Conservation (phyloP, 1,284 basidiomycete species). For the Boletus subluridellus region DNA sequence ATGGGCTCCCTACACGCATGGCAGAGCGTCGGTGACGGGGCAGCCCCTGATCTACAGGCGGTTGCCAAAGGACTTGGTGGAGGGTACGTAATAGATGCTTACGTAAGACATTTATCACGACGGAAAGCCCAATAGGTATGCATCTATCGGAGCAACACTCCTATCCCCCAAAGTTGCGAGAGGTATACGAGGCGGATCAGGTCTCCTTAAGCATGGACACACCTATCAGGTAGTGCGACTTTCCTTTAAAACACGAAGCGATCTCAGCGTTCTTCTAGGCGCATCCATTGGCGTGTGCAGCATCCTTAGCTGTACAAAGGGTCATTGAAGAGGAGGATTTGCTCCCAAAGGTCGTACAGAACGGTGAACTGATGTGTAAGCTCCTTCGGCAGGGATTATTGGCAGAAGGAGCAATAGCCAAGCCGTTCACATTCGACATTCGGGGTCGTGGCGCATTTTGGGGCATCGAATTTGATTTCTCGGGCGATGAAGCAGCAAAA, state of each 20-base stretch:
- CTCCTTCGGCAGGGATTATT: constrained; percentile 55
- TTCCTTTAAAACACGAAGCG: neutral
- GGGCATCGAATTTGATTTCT: constrained; percentile 77
- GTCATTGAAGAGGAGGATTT: constrained; percentile 68
- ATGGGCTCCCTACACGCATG: constrained; percentile 84
- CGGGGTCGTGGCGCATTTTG: constrained; percentile 80
- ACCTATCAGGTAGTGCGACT: constrained; percentile 66
- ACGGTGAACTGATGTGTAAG: constrained; percentile 59
- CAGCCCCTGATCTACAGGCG: constrained; percentile 76
- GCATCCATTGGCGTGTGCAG: constrained; percentile 72
- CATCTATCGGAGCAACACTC: constrained; percentile 77
- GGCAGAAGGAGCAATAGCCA: constrained; percentile 52
- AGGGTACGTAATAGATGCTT: constrained; percentile 48
- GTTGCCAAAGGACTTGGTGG: constrained; percentile 85
- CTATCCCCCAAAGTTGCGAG: constrained; percentile 68
- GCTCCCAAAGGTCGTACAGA: constrained; percentile 58
- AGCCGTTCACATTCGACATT: constrained; percentile 69
- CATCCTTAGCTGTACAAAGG: constrained; percentile 74
- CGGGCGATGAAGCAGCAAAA: constrained; percentile 36
- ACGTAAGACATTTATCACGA: constrained; percentile 4
- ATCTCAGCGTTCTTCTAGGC: constrained; percentile 40
- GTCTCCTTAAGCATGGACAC: constrained; percentile 79
- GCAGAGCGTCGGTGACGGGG: constrained; percentile 76
- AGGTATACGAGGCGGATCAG: constrained; percentile 62
- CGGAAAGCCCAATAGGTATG: constrained; percentile 51